phyloP scores from a whole-genome alignment of 345 rosid genomes.

The Hypericum androsaemum region DNA sequence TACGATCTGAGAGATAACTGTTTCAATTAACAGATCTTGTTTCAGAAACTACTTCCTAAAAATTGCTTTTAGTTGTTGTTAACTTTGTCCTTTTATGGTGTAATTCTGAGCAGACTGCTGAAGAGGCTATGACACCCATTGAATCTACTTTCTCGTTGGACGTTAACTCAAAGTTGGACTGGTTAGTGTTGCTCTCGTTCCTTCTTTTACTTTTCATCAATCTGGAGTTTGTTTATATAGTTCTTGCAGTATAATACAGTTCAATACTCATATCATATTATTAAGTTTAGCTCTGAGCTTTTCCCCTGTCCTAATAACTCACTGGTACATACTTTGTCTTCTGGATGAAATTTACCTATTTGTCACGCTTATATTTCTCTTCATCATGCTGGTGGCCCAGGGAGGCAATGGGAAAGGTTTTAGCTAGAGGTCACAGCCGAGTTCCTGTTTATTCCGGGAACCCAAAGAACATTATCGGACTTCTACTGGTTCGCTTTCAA shows the following conservation, averaged over 20 bases:
- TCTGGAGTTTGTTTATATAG: no score
- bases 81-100: slow-evolving; percentile 6
- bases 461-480: slow-evolving; percentile 81
- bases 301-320: neutral
- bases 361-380: neutral
- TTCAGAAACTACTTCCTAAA: no score
- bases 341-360: neutral
- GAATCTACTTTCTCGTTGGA: slow-evolving; percentile 95
- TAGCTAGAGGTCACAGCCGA: slow-evolving; percentile 92
- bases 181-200: slow-evolving; percentile 38
- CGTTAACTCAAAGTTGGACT: slow-evolving; percentile 93
- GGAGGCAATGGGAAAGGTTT: slow-evolving; percentile 89
- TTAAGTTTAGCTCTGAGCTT: neutral
- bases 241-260: no score
- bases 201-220: neutral
- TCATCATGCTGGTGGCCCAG: slow-evolving; percentile 28
- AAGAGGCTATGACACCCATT: slow-evolving; percentile 99
- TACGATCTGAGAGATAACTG: no score
- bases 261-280: no score
- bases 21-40: no score
- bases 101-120: slow-evolving; percentile 65
- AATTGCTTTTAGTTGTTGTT: neutral
- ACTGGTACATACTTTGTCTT: neutral
- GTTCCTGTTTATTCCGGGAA: slow-evolving; percentile 87
- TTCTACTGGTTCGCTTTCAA: slow-evolving; percentile 59